phyloP scores from a whole-genome alignment of 2,329 filamentous ascomycete species.

The Uncinocarpus reesii region DNA sequence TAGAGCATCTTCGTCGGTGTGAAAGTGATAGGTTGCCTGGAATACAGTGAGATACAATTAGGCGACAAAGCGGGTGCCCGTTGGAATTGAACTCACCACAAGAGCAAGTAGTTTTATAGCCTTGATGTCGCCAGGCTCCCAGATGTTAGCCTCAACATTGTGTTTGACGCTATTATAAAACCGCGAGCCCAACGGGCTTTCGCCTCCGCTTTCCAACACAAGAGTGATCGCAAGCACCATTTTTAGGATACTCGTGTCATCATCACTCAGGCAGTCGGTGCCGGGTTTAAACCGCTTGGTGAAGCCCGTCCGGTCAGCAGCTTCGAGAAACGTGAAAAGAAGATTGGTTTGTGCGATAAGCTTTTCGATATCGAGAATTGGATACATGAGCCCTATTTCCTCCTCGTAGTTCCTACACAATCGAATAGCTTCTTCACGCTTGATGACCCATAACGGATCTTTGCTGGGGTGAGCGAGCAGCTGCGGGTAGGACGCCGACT shows the following conservation, averaged over 20 bases:
- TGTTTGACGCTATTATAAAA: slow-evolving; percentile 69
- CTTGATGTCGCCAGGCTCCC: slow-evolving; percentile 48
- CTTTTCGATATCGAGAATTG: slow-evolving; percentile 63
- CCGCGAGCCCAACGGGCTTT: slow-evolving; percentile 61
- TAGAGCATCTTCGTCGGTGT: slow-evolving; percentile 73
- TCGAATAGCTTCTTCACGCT: slow-evolving; percentile 67
- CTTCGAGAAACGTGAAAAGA: slow-evolving; percentile 64
- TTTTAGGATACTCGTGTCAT: slow-evolving; percentile 63
- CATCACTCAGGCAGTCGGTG: slow-evolving; percentile 50
- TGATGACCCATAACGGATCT: slow-evolving; percentile 72
- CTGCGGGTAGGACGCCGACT: slow-evolving; percentile 25
- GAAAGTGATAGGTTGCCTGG: slow-evolving; percentile 67
- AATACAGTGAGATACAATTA: not conserved
- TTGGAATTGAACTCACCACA: slow-evolving; percentile 11
- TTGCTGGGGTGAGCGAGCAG: slow-evolving; percentile 40
- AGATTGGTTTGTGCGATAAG: slow-evolving; percentile 60
- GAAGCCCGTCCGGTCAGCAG: slow-evolving; percentile 49
- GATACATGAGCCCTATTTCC: slow-evolving; percentile 87
- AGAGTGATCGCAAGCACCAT: slow-evolving; percentile 70
- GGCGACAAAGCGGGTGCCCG: not conserved
- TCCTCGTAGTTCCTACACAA: slow-evolving; percentile 75
- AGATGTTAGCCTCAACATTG: slow-evolving; percentile 54
- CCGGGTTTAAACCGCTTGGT: slow-evolving; percentile 46
- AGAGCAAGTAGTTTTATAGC: slow-evolving; percentile 47
- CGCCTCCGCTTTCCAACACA: slow-evolving; percentile 66